phyloP scores from a whole-genome alignment of 805 yeast genomes.

The Helenozyma rhizophorensis region DNA sequence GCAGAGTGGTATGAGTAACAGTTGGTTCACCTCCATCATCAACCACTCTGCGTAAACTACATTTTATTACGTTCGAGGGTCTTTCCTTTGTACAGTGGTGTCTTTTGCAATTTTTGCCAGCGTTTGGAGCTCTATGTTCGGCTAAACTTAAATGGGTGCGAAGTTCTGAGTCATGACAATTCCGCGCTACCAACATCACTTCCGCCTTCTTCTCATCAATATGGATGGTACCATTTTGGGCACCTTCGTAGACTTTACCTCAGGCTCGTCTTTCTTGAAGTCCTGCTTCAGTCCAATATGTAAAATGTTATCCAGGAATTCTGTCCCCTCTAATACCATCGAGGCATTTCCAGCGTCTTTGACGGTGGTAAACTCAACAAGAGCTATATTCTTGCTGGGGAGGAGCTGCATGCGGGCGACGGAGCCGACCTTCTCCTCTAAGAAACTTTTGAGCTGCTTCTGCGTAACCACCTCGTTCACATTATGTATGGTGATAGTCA shows the following conservation, averaged over 20 bases:
- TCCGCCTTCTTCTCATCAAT: slow-evolving; percentile 11
- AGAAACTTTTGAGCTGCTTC: slow-evolving; percentile 26
- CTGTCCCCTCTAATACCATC: slow-evolving; percentile 26
- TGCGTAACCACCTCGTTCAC: slow-evolving; percentile 32
- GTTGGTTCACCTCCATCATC: too few species aligned
- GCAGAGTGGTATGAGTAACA: background rate
- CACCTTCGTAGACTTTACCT: slow-evolving; percentile 3
- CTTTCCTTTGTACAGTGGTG: too few species aligned
- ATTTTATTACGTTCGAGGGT: too few species aligned
- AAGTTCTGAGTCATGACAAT: too few species aligned
- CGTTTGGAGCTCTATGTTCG: too few species aligned
- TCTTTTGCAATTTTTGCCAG: too few species aligned
- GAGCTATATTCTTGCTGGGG: slow-evolving; percentile 44
- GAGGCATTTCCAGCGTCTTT: slow-evolving; percentile 52
- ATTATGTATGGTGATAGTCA: slow-evolving; percentile 20
- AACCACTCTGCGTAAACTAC: too few species aligned
- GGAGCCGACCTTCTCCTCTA: slow-evolving; percentile 25
- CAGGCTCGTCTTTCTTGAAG: slow-evolving; percentile 4
- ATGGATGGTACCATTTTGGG: slow-evolving; percentile 15
- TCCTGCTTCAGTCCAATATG: slow-evolving; percentile 10
- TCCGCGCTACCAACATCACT: background rate
- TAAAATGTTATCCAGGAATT: slow-evolving; percentile 5
- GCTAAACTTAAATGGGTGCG: too few species aligned
- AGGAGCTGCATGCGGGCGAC: slow-evolving; percentile 42
- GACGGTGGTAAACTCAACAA: slow-evolving; percentile 42